A percentile compares a stretch with the other conserved stretches of the same genome.
Conservation (phyloP, 2,329 filamentous ascomycete genomes). For the Xylariaceae sp. region DNA sequence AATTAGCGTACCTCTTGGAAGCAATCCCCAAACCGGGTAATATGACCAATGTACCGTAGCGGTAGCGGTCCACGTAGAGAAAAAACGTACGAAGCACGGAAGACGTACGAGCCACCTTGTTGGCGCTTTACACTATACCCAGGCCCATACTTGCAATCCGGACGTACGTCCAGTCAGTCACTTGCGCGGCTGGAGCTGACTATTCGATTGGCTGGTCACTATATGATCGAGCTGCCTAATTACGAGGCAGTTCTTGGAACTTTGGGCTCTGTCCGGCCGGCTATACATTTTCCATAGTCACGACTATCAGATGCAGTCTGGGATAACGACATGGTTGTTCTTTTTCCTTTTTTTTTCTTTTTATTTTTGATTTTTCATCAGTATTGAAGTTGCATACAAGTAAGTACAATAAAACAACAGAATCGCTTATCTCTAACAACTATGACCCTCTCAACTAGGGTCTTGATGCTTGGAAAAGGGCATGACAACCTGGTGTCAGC, state of each 20-base stretch:
- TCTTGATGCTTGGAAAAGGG: background rate
- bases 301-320: background rate
- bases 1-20: background rate
- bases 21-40: no score
- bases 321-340: background rate
- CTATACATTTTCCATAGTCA: background rate
- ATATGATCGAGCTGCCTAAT: background rate
- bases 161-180: background rate
- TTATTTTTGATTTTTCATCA: background rate
- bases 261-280: background rate
- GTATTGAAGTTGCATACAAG: background rate
- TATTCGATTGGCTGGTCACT: background rate
- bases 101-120: background rate
- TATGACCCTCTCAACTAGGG: background rate
- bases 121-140: background rate
- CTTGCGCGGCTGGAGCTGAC: background rate
- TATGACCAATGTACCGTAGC: no score
- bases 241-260: background rate
- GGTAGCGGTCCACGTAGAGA: no score
- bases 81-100: background rate
- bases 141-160: background rate
- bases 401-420: background rate
- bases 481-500: background rate
- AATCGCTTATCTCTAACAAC: background rate
- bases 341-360: background rate